phyloP scores from a whole-genome alignment of 768 basidiomycete species.

The Lactarius hatsudake region DNA sequence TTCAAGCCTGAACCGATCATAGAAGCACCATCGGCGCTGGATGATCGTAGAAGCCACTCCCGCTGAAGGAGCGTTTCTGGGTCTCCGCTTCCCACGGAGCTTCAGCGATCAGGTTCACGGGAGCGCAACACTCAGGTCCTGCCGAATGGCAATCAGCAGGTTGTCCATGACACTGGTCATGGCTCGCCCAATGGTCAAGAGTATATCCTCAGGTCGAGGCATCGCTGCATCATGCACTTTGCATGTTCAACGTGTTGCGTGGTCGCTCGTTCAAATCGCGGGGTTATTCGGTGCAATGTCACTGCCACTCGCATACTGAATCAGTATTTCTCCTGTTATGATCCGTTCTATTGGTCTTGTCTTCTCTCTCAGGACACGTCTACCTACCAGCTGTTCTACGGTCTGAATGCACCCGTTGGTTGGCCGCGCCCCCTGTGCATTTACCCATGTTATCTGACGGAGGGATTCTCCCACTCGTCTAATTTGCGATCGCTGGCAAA shows the following conservation, averaged over 20 bases:
- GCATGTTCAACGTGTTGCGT: background rate
- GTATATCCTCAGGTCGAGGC: background rate
- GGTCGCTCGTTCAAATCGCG: background rate
- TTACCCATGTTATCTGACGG: background rate
- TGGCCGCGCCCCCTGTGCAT: background rate
- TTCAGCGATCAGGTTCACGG: background rate
- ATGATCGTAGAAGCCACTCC: background rate
- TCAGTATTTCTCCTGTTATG: background rate
- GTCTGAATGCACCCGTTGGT: background rate
- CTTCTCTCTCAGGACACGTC: background rate
- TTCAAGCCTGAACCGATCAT: background rate
- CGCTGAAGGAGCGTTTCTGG: background rate
- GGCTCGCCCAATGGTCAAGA: background rate
- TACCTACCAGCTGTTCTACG: background rate
- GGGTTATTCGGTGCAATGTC: background rate
- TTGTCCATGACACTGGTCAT: background rate
- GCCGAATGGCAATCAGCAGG: background rate
- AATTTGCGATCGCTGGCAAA: background rate
- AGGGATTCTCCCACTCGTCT: background rate
- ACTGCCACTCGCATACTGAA: background rate
- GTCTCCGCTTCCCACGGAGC: background rate
- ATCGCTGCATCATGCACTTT: background rate
- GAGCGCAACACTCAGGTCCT: background rate
- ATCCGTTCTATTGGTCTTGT: background rate
- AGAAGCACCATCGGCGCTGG: background rate